Evolutionary conservation across 2,329 filamentous ascomycete species (phyloP).

Genomic region (Ophiognomonia clavigignenti-juglandacearum): DNA sequence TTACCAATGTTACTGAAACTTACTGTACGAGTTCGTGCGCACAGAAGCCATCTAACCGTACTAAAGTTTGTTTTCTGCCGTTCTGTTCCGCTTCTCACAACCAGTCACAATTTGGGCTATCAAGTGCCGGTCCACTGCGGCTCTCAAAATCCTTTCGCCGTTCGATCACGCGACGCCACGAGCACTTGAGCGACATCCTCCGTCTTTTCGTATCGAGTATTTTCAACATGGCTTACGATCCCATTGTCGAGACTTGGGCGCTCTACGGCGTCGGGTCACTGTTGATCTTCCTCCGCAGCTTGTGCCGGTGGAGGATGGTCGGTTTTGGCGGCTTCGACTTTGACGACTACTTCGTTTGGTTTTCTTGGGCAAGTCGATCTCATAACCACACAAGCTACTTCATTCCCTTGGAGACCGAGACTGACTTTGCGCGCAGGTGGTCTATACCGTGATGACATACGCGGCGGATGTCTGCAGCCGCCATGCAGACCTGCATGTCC

Average conservation of each 20-base stretch:
- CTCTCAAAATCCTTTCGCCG: no score
- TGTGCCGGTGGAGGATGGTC: conserved; percentile 28
- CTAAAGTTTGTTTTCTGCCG: no score
- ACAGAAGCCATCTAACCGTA: no score
- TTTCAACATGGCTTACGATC: conserved; percentile 2
- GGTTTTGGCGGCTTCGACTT: conserved; percentile 26
- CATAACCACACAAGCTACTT: background rate
- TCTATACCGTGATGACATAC: conserved; percentile 16
- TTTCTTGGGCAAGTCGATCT: conserved; percentile 22
- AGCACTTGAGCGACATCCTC: no score
- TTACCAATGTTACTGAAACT: no score
- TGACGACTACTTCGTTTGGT: conserved; percentile 30
- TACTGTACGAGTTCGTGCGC: no score
- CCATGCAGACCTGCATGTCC: conserved; percentile 22
- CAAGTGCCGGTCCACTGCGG: no score
- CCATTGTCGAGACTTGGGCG: conserved; percentile 31
- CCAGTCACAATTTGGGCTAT: no score
- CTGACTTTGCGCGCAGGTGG: conserved; percentile 17
- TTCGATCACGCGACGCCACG: no score
- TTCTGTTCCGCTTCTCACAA: no score
- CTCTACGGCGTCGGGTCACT: conserved; percentile 28
- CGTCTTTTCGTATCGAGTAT: no score
- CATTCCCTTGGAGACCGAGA: conserved; percentile 15
- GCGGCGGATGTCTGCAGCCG: conserved; percentile 4
- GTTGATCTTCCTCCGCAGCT: conserved; percentile 27